Conservation (phyloP, 352 stramenopile species). For the Thalassiosira mediterranea region DNA sequence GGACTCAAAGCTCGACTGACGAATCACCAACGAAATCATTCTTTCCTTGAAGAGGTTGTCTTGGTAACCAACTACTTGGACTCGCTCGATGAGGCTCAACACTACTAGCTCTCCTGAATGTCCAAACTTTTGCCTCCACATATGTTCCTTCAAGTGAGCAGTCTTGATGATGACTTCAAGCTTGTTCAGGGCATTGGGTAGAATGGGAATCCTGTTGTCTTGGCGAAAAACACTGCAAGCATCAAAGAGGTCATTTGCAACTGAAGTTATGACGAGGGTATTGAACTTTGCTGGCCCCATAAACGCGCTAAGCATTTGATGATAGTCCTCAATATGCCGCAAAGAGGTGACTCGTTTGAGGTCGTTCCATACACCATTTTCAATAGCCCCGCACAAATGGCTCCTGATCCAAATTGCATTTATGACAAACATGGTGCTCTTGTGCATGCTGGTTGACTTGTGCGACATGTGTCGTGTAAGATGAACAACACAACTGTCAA, state of each 20-base stretch:
- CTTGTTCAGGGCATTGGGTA: constrained; percentile 2
- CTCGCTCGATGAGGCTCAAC: constrained; percentile 21
- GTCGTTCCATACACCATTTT: constrained; percentile 9
- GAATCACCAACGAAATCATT: constrained; percentile 21
- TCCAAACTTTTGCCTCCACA: constrained; percentile 19
- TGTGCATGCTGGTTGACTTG: constrained; percentile 9
- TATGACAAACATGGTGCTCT: constrained; percentile 19
- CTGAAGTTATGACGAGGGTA: constrained; percentile 26
- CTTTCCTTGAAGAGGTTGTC: neutral
- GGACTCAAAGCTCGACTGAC: constrained; percentile 32
- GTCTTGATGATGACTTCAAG: constrained; percentile 23
- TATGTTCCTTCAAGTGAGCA: neutral
- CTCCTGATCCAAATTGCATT: constrained; percentile 46
- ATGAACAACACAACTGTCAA: constrained; percentile 16
- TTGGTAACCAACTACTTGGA: constrained; percentile 2
- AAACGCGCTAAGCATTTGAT: constrained; percentile 21
- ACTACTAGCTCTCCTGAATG: constrained; percentile 16
- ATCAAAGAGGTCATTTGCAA: constrained; percentile 5
- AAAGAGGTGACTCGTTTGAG: constrained; percentile 23
- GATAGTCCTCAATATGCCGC: constrained; percentile 10
- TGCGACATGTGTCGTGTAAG: constrained; percentile 10
- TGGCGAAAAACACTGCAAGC: constrained; percentile 24
- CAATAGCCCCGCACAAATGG: constrained; percentile 17
- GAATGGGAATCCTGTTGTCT: constrained; percentile 16
- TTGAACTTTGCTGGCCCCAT: constrained; percentile 28